phyloP scores from a whole-genome alignment of 257 asterid genomes.

The Lycium ferocissimum region DNA sequence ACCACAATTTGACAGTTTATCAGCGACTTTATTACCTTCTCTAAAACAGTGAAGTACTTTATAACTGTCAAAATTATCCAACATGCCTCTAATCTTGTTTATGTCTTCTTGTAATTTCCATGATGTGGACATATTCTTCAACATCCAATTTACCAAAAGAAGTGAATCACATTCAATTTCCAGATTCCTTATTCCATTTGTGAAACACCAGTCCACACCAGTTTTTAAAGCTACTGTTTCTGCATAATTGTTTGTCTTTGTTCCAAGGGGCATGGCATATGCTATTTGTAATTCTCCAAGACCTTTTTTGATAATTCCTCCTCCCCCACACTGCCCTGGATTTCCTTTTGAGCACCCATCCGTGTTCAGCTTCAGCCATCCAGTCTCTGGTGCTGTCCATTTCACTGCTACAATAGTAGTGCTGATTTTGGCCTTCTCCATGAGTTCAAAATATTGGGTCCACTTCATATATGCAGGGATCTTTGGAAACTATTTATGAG shows the following conservation, averaged over 20 bases:
- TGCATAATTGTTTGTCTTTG: background rate
- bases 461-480: background rate
- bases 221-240: background rate
- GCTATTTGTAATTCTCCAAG: background rate
- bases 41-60: no score
- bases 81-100: no score
- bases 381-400: background rate
- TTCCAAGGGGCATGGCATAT: background rate
- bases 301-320: background rate
- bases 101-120: no score
- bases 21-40: no score
- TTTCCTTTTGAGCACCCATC: background rate
- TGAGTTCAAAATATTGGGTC: background rate
- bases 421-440: background rate
- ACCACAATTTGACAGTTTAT: no score
- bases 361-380: background rate
- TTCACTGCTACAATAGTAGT: background rate
- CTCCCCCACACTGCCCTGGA: background rate
- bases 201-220: no score
- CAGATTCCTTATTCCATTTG: no score
- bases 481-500: background rate
- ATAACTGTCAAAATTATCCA: no score
- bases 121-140: no score
- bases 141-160: no score
- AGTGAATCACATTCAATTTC: no score